Conservation (phyloP, 2,329 filamentous ascomycete species). For the Neopestalotiopsis rosae region DNA sequence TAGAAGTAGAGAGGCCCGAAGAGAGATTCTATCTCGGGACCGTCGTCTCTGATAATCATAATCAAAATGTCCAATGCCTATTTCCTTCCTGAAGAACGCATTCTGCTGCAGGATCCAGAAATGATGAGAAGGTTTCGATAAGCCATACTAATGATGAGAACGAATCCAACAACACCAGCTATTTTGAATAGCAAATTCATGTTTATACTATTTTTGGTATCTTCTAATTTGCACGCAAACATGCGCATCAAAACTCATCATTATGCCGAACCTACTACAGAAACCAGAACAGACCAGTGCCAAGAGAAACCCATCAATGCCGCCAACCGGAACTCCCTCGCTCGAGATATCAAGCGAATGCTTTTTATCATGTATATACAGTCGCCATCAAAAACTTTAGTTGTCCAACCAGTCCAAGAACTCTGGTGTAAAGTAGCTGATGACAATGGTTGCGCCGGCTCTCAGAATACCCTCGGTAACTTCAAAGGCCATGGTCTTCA, state of each 20-base stretch:
- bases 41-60: no score
- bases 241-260: not conserved
- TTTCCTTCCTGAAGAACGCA: no score
- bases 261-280: not conserved
- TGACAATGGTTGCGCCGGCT: constrained; percentile 89
- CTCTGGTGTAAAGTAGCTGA: constrained; percentile 92
- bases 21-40: no score
- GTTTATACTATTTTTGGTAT: constrained; percentile 8
- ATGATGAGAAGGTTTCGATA: no score
- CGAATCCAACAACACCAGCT: not conserved
- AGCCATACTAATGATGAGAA: not conserved
- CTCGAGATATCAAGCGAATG: constrained; percentile 10
- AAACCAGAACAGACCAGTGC: not conserved
- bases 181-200: not conserved
- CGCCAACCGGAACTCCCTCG: constrained; percentile 7
- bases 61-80: no score
- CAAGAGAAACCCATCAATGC: not conserved
- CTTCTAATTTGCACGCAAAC: constrained; percentile 3
- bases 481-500: constrained; percentile 94
- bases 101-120: no score
- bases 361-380: constrained; percentile 1
- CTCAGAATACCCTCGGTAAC: constrained; percentile 91
- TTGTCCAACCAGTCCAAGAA: constrained; percentile 71
- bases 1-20: not conserved
- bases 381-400: constrained; percentile 32